phyloP scores from a whole-genome alignment of 768 basidiomycete genomes.

The Rhodotorula kratochvilovae region DNA sequence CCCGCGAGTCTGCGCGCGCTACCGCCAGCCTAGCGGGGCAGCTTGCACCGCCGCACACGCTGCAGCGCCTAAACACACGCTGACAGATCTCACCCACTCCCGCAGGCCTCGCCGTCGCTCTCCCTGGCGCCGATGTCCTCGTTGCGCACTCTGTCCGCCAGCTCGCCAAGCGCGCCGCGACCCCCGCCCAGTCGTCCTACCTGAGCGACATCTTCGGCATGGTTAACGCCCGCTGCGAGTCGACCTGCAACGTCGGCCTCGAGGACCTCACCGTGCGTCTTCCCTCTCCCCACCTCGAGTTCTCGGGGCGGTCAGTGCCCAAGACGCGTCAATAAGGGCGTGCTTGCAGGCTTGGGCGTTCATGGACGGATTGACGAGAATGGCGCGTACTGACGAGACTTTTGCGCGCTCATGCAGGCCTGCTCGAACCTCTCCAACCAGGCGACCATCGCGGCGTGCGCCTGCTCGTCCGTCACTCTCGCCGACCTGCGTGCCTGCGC shows the following conservation, averaged over 20 bases:
- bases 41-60: not conserved
- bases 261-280: slow-evolving; percentile 15
- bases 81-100: not conserved
- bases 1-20: too few relatives aligned
- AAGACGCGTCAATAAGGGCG: too few relatives aligned
- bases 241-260: slow-evolving; percentile 5
- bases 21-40: too few relatives aligned
- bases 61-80: not conserved
- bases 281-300: not conserved
- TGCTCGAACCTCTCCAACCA: slow-evolving; percentile 16
- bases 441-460: slow-evolving; percentile 31
- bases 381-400: not conserved
- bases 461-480: slow-evolving; percentile 26
- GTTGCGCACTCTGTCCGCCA: not conserved
- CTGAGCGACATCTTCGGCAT: slow-evolving; percentile 14
- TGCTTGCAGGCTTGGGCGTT: too few relatives aligned
- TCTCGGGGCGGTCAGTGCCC: too few relatives aligned
- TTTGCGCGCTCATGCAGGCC: not conserved
- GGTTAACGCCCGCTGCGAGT: not conserved
- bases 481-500: slow-evolving; percentile 28
- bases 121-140: not conserved
- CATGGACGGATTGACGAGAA: too few relatives aligned
- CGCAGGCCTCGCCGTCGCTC: slow-evolving; percentile 1
- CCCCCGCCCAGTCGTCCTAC: slow-evolving; percentile 17
- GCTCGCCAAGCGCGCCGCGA: slow-evolving; percentile 12